phyloP scores from a whole-genome alignment of 2,329 filamentous ascomycete species.

The Cylindrodendrum hubeiense region DNA sequence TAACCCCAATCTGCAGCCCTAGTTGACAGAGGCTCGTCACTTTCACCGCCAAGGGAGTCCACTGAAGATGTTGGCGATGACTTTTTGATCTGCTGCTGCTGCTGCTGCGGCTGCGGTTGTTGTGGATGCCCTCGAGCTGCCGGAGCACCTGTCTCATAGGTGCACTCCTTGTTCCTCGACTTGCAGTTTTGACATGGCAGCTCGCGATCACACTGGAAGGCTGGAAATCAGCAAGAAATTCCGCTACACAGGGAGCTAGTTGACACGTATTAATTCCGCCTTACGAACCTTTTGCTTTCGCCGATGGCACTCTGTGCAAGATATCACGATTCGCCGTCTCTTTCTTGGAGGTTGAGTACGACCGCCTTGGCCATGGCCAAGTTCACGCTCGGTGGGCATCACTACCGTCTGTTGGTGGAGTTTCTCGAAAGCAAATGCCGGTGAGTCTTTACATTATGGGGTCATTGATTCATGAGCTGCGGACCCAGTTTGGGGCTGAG shows the following conservation, averaged over 20 bases:
- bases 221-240: slow-evolving; percentile 13
- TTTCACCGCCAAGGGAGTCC: slow-evolving; percentile 8
- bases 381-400: slow-evolving; percentile 23
- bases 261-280: not conserved
- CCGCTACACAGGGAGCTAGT: not conserved
- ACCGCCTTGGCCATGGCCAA: slow-evolving; percentile 18
- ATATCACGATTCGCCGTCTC: slow-evolving; percentile 71
- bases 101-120: slow-evolving; percentile 10
- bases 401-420: not conserved
- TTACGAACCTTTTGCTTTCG: slow-evolving; percentile 69
- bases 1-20: slow-evolving; percentile 67
- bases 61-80: slow-evolving; percentile 3
- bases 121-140: slow-evolving; percentile 51
- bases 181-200: slow-evolving; percentile 71
- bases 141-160: slow-evolving; percentile 66
- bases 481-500: not conserved
- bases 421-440: not conserved
- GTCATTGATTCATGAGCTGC: not conserved
- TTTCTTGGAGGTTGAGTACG: slow-evolving; percentile 61
- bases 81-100: slow-evolving; percentile 8
- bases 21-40: slow-evolving; percentile 52
- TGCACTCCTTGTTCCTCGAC: slow-evolving; percentile 69
- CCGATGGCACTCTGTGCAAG: slow-evolving; percentile 73
- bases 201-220: slow-evolving; percentile 67
- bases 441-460: not conserved